A percentile compares a stretch with the other conserved stretches of the same genome.
Conservation (phyloP, 2,329 filamentous ascomycete species). For the Pseudonectria buxi region DNA sequence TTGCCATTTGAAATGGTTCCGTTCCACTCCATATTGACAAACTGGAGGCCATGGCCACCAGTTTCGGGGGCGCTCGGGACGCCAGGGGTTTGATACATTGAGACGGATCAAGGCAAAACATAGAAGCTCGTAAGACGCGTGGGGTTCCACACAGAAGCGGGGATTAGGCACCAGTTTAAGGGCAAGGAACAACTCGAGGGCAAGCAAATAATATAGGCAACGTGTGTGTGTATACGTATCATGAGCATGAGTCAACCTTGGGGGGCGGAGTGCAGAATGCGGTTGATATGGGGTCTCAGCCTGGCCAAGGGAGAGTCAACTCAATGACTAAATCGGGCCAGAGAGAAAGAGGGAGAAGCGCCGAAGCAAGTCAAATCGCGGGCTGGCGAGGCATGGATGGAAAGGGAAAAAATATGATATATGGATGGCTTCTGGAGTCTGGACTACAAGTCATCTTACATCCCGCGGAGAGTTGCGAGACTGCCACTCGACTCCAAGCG, state of each 20-base stretch:
- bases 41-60: conserved; percentile 23
- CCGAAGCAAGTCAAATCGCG: background rate
- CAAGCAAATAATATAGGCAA: conserved; percentile 5
- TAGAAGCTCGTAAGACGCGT: conserved; percentile 1
- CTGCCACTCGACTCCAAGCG: too few relatives aligned
- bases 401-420: too few relatives aligned
- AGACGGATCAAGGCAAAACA: conserved; percentile 5
- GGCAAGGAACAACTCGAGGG: background rate
- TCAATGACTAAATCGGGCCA: conserved; percentile 3
- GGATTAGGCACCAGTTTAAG: conserved; percentile 2
- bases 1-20: conserved; percentile 27
- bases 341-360: conserved; percentile 1
- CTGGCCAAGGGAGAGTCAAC: conserved; percentile 3
- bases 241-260: background rate
- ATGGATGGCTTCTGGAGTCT: background rate
- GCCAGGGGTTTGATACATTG: conserved; percentile 16
- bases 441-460: background rate
- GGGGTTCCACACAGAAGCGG: conserved; percentile 4
- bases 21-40: conserved; percentile 29
- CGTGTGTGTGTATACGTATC: background rate
- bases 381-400: background rate
- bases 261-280: conserved; percentile 1
- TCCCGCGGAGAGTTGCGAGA: too few relatives aligned
- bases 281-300: conserved; percentile 5
- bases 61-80: conserved; percentile 7